Conservation (phyloP, 2,329 filamentous ascomycete species). For the Geosmithia putterillii region DNA sequence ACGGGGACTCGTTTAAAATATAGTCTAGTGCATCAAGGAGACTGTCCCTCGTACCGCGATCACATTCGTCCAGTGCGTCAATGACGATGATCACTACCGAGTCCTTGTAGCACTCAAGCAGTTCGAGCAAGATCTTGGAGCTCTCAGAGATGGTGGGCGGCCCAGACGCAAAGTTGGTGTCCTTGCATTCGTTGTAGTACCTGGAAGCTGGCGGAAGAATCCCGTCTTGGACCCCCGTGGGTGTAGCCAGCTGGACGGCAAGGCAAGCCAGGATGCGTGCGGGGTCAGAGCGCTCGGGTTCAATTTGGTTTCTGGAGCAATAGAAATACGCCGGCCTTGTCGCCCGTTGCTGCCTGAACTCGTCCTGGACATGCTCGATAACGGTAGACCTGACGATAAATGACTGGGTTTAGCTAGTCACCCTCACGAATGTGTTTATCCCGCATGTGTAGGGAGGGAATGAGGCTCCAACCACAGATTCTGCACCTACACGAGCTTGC, state of each 20-base stretch:
- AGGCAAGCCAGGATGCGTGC: constrained; percentile 2
- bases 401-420: no score
- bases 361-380: not conserved
- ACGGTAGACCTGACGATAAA: constrained; percentile 1
- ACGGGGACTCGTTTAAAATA: constrained; percentile 1
- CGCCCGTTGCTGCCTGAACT: not conserved
- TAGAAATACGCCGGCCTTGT: constrained; percentile 5
- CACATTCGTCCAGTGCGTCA: constrained; percentile 4
- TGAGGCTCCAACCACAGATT: not conserved
- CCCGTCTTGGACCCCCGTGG: not conserved
- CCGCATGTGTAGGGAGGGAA: no score
- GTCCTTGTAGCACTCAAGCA: constrained; percentile 1
- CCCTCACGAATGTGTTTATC: no score
- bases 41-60: not conserved
- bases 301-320: constrained; percentile 3
- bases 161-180: not conserved
- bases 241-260: constrained; percentile 2
- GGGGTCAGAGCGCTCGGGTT: constrained; percentile 4
- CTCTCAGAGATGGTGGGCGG: not conserved
- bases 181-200: not conserved
- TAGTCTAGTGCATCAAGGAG: constrained; percentile 2
- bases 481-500: constrained; percentile 7
- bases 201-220: not conserved
- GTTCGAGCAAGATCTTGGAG: not conserved
- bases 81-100: not conserved